Conservation (phyloP, 495 filamentous ascomycete species). For the Penicillium pulvis region DNA sequence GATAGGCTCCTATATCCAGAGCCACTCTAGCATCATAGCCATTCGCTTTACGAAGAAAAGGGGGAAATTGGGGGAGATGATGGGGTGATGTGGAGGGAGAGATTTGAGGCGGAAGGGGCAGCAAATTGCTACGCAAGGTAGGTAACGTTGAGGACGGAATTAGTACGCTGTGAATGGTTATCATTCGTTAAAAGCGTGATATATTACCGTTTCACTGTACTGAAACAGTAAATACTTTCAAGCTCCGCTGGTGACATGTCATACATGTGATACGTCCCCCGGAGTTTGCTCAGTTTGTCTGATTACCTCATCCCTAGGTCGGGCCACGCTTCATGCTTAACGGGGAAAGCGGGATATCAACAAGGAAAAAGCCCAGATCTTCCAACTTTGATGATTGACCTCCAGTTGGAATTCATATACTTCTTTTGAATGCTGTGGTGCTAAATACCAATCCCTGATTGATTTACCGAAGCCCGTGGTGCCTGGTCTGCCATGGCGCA, state of each 20-base stretch:
- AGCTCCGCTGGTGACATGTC: neutral
- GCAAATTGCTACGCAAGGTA: slow-evolving; percentile 15
- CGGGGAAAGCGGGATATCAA: slow-evolving; percentile 17
- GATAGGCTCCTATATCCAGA: slow-evolving; percentile 42
- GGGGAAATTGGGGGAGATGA: slow-evolving; percentile 19
- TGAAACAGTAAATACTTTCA: neutral
- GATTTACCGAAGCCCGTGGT: slow-evolving; percentile 16
- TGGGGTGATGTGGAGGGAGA: slow-evolving; percentile 22
- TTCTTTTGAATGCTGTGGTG: neutral
- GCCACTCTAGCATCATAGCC: slow-evolving; percentile 44
- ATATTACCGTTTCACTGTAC: slow-evolving; percentile 14
- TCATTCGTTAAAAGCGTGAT: slow-evolving; percentile 1
- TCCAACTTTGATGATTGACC: neutral
- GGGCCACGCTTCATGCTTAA: slow-evolving; percentile 12
- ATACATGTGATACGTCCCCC: slow-evolving; percentile 18
- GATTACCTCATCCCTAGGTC: slow-evolving; percentile 15
- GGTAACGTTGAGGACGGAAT: slow-evolving; percentile 1
- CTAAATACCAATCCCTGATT: slow-evolving; percentile 8
- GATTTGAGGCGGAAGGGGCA: slow-evolving; percentile 21
- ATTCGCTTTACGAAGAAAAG: slow-evolving; percentile 49
- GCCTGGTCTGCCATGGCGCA: slow-evolving; percentile 62
- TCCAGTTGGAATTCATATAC: slow-evolving; percentile 10
- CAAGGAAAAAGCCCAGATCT: slow-evolving; percentile 10
- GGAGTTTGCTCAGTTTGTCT: slow-evolving; percentile 23
- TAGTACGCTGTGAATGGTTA: neutral